phyloP scores from a whole-genome alignment of 2,329 filamentous ascomycete genomes.

The Aspergillus ochraceus region DNA sequence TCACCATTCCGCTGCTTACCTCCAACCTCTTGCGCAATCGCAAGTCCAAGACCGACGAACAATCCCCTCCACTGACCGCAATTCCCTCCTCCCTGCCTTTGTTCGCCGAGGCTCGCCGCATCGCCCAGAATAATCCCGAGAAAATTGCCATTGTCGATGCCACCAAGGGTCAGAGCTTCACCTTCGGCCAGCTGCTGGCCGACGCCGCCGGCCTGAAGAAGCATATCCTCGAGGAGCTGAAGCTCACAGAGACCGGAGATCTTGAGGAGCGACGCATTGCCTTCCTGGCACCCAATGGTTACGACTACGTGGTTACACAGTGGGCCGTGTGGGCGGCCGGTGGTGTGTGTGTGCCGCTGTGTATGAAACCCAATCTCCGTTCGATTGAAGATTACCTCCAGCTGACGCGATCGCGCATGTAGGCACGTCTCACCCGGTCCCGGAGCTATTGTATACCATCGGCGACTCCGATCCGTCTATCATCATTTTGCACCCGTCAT shows the following conservation, averaged over 20 bases:
- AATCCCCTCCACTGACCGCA: slow-evolving; percentile 19
- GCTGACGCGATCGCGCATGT: not conserved
- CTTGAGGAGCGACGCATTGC: slow-evolving; percentile 41
- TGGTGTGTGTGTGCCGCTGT: slow-evolving; percentile 45
- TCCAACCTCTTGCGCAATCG: not conserved
- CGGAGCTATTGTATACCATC: slow-evolving; percentile 44
- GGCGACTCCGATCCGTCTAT: slow-evolving; percentile 44
- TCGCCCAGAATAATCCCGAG: slow-evolving; percentile 30
- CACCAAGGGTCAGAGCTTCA: slow-evolving; percentile 41
- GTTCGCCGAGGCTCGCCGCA: slow-evolving; percentile 39
- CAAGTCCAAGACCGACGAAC: not conserved
- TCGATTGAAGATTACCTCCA: not conserved
- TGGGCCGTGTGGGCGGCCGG: slow-evolving; percentile 48
- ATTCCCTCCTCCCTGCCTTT: slow-evolving; percentile 42
- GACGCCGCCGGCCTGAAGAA: slow-evolving; percentile 39
- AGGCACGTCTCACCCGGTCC: slow-evolving; percentile 44
- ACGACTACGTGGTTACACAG: slow-evolving; percentile 44
- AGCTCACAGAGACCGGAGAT: slow-evolving; percentile 24
- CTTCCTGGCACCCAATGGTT: slow-evolving; percentile 42
- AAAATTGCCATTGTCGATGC: slow-evolving; percentile 43
- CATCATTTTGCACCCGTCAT: slow-evolving; percentile 42
- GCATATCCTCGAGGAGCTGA: slow-evolving; percentile 34
- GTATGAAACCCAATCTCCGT: slow-evolving; percentile 26
- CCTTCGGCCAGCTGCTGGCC: slow-evolving; percentile 41
- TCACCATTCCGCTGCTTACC: not conserved